phyloP scores from a whole-genome alignment of 2,329 filamentous ascomycete genomes.

The Spiromastix sp. region DNA sequence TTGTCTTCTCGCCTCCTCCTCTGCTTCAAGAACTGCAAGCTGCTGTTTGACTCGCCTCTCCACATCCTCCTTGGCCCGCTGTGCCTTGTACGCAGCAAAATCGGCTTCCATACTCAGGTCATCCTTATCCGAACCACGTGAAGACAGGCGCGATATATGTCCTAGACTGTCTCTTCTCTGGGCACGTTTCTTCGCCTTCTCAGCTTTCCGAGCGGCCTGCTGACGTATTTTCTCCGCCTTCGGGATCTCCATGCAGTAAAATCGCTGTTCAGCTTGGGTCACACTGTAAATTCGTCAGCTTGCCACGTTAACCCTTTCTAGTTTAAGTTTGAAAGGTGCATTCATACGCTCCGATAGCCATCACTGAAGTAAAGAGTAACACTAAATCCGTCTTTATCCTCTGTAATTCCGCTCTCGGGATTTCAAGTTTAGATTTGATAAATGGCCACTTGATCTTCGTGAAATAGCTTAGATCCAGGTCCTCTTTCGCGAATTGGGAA shows the following conservation, averaged over 20 bases:
- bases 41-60: not conserved
- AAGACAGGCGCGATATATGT: not conserved
- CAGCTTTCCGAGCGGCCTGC: conserved; percentile 3
- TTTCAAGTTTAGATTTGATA: conserved; percentile 9
- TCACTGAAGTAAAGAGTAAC: conserved; percentile 8
- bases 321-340: not conserved
- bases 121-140: not conserved
- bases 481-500: conserved; percentile 1
- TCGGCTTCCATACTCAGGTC: not conserved
- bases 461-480: conserved; percentile 8
- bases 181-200: conserved; percentile 4
- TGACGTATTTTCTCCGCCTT: conserved; percentile 2
- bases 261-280: conserved; percentile 2
- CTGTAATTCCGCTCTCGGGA: conserved; percentile 7
- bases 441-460: conserved; percentile 9
- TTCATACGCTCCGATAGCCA: conserved; percentile 3
- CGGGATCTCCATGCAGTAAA: conserved; percentile 6
- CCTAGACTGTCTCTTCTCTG: not conserved
- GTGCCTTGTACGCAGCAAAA: conserved; percentile 2
- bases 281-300: too few relatives aligned
- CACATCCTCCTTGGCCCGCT: not conserved
- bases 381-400: conserved; percentile 9
- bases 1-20: conserved; percentile 1
- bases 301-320: too few relatives aligned
- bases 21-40: not conserved